Conservation (phyloP, 1,284 basidiomycete species). For the Entoloma clypeatum region DNA sequence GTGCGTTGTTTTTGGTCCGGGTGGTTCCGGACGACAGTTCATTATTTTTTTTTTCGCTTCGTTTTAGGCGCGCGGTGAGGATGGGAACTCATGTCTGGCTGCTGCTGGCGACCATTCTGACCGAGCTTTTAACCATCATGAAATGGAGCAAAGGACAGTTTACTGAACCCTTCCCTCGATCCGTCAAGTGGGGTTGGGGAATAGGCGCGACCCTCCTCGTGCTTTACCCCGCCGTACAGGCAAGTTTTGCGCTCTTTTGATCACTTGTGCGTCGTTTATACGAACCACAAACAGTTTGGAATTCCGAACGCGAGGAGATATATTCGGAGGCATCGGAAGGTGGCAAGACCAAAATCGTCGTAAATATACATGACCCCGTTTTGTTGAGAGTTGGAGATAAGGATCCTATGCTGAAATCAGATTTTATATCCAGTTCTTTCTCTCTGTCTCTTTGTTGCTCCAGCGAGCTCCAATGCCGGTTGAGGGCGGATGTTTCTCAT, state of each 20-base stretch:
- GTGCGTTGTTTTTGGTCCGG: constrained; percentile 33
- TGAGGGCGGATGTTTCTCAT: too few relatives aligned
- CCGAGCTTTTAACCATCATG: constrained; percentile 68
- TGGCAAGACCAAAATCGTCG: constrained; percentile 34
- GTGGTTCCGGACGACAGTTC: background rate
- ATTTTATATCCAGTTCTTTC: too few relatives aligned
- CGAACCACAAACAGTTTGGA: too few relatives aligned
- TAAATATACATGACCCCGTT: constrained; percentile 18
- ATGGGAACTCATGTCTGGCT: constrained; percentile 89
- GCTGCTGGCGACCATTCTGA: constrained; percentile 74
- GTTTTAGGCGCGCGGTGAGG: constrained; percentile 65
- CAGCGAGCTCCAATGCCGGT: too few relatives aligned
- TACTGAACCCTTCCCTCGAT: constrained; percentile 54
- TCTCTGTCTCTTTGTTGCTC: too few relatives aligned
- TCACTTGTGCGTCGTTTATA: constrained; percentile 14
- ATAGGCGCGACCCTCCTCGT: constrained; percentile 53
- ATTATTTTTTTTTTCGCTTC: constrained; percentile 12
- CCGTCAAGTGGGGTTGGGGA: constrained; percentile 64
- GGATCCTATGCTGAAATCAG: too few relatives aligned
- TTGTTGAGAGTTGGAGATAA: too few relatives aligned
- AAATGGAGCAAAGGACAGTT: constrained; percentile 80
- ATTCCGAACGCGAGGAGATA: constrained; percentile 45
- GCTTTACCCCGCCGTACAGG: constrained; percentile 65
- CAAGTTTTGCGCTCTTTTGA: constrained; percentile 30
- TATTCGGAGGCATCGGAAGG: constrained; percentile 40